Conservation (phyloP, 1,284 basidiomycete genomes). For the Malassezia yamatoensis region DNA sequence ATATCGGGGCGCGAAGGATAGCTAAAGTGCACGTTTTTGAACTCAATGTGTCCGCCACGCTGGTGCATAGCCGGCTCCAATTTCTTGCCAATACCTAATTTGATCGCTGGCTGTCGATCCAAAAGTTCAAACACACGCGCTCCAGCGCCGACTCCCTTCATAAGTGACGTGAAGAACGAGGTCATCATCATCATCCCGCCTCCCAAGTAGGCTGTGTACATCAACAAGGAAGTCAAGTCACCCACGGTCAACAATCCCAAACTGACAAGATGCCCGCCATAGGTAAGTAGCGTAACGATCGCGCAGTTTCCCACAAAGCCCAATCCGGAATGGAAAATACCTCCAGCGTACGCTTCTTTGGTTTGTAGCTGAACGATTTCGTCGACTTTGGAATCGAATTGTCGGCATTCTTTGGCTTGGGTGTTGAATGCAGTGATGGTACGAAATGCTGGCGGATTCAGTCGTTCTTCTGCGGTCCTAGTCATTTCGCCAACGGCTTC, state of each 20-base stretch:
- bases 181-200: slow-evolving; percentile 51
- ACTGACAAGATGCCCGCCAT: slow-evolving; percentile 84
- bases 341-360: slow-evolving; percentile 80
- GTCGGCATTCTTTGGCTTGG: slow-evolving; percentile 59
- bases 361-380: slow-evolving; percentile 66
- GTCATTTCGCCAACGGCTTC: slow-evolving; percentile 91
- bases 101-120: slow-evolving; percentile 53
- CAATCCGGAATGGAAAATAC: slow-evolving; percentile 75
- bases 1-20: slow-evolving; percentile 48
- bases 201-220: slow-evolving; percentile 86
- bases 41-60: slow-evolving; percentile 37
- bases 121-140: slow-evolving; percentile 84
- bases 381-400: slow-evolving; percentile 55
- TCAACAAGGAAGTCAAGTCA: slow-evolving; percentile 59
- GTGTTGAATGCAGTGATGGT: slow-evolving; percentile 85
- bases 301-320: slow-evolving; percentile 93
- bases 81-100: slow-evolving; percentile 23
- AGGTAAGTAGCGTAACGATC: slow-evolving; percentile 75
- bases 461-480: slow-evolving; percentile 71
- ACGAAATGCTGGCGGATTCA: slow-evolving; percentile 66
- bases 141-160: slow-evolving; percentile 78
- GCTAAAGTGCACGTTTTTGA: slow-evolving; percentile 49
- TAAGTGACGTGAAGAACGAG: slow-evolving; percentile 50
- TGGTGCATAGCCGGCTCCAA: slow-evolving; percentile 15
- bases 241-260: slow-evolving; percentile 64